Evolutionary conservation across 1,139 yeast species (phyloP).

Genomic region (Eremothecium sinecaudum): DNA sequence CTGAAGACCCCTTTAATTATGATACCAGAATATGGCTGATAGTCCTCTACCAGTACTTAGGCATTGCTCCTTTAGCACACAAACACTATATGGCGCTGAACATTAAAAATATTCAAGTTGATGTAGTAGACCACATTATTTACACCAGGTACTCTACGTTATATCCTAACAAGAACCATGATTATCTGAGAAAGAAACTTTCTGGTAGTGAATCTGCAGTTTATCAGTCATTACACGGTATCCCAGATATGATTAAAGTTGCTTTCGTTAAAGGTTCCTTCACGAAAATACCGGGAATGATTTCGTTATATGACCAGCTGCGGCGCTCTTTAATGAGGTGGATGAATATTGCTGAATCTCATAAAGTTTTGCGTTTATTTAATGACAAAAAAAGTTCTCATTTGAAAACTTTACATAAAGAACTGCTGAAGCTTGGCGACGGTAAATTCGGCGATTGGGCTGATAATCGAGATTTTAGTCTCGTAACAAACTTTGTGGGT

Average conservation of each 20-base stretch:
- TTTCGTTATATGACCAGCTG: constrained; percentile 20
- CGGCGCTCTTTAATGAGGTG: constrained; percentile 20
- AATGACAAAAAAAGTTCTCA: constrained; percentile 24
- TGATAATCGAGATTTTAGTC: constrained; percentile 25
- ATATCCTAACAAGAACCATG: constrained; percentile 31
- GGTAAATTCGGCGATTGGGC: constrained; percentile 11
- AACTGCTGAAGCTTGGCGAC: constrained; percentile 7
- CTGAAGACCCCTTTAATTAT: constrained; percentile 23
- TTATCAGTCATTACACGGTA: constrained; percentile 16
- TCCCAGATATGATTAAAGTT: constrained; percentile 22
- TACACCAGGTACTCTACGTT: constrained; percentile 40
- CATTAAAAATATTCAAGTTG: constrained; percentile 71
- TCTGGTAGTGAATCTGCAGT: constrained; percentile 16
- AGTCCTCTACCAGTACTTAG: constrained; percentile 51
- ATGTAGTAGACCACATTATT: constrained; percentile 56
- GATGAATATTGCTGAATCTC: constrained; percentile 16
- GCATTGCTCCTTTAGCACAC: constrained; percentile 43
- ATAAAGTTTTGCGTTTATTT: constrained; percentile 23
- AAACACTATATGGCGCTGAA: constrained; percentile 46
- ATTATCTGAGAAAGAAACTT: constrained; percentile 13
- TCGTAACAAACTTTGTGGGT: constrained; percentile 12
- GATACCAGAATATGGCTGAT: constrained; percentile 47
- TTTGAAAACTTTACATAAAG: constrained; percentile 12
- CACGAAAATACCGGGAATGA: constrained; percentile 26
- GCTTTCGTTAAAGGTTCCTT: constrained; percentile 25